Evolutionary conservation across 2,329 filamentous ascomycete species (phyloP).

Genomic region (Cercospora sp.): DNA sequence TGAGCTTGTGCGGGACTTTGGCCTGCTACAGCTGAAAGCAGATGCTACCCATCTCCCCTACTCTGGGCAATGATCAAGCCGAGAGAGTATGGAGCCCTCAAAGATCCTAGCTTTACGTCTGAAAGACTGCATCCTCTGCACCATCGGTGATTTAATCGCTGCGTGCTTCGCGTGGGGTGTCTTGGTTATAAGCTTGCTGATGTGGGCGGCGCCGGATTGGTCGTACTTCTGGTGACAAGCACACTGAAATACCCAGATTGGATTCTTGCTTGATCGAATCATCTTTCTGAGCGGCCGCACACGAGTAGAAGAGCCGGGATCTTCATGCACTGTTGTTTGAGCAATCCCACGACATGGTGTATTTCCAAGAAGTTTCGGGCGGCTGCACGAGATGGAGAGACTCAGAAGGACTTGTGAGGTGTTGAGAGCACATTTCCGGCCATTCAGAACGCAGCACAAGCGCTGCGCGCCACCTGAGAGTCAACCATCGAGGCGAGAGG

Average conservation of each 20-base stretch:
- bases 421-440: neutral
- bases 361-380: neutral
- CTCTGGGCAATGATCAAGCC: neutral
- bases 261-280: neutral
- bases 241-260: neutral
- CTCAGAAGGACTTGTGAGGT: neutral
- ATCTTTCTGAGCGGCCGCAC: neutral
- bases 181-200: neutral
- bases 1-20: too few species aligned
- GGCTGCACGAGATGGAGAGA: neutral
- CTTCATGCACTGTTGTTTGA: neutral
- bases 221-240: neutral
- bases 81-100: neutral
- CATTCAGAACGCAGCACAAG: neutral
- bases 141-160: neutral
- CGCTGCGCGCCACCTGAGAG: neutral
- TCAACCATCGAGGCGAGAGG: neutral
- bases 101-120: neutral
- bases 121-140: neutral
- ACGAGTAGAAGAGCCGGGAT: neutral
- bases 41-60: neutral
- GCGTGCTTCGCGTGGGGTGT: neutral
- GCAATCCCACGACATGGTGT: neutral
- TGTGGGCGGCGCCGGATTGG: neutral
- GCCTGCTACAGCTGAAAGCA: neutral